phyloP scores from a whole-genome alignment of 1,284 basidiomycete species.

The Rhodotorula sp. region DNA sequence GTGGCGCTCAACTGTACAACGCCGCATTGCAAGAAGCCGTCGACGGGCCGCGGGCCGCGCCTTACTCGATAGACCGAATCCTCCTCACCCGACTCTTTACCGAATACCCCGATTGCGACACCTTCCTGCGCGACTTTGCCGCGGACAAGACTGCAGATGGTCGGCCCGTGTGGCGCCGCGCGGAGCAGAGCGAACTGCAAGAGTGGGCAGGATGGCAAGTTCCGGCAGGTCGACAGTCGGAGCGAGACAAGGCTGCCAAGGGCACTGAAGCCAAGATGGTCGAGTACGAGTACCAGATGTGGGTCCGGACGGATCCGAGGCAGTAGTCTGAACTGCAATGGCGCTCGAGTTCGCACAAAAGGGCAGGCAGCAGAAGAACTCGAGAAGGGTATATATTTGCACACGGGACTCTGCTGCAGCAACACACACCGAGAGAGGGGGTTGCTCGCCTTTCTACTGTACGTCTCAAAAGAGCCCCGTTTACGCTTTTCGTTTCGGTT shows the following conservation, averaged over 20 bases:
- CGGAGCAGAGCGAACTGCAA: constrained; percentile 63
- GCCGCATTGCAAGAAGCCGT: not conserved
- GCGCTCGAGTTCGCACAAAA: not conserved
- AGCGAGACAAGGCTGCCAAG: constrained; percentile 57
- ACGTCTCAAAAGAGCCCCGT: not conserved
- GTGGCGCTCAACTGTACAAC: constrained; percentile 69
- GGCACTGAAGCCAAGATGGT: constrained; percentile 51
- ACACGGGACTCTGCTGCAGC: not conserved
- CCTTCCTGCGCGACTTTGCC: constrained; percentile 64
- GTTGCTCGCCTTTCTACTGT: not conserved
- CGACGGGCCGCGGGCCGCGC: constrained; percentile 75
- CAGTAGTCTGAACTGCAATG: not conserved
- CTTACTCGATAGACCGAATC: constrained; percentile 61
- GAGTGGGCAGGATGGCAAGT: constrained; percentile 79
- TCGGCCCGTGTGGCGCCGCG: constrained; percentile 51
- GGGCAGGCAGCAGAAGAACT: not conserved
- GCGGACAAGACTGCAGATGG: constrained; percentile 52
- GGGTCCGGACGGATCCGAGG: constrained; percentile 56
- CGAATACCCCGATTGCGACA: constrained; percentile 77
- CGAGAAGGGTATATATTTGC: constrained; percentile 1
- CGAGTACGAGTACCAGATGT: constrained; percentile 89
- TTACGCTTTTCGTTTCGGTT: not conserved
- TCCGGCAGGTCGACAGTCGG: constrained; percentile 68
- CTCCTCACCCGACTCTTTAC: constrained; percentile 83
- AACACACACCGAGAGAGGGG: not conserved